Evolutionary conservation across 2,329 filamentous ascomycete genomes (phyloP), one percentile per base, ranked within the genome.

Genomic region (Neofusicoccum sp.): DNA sequence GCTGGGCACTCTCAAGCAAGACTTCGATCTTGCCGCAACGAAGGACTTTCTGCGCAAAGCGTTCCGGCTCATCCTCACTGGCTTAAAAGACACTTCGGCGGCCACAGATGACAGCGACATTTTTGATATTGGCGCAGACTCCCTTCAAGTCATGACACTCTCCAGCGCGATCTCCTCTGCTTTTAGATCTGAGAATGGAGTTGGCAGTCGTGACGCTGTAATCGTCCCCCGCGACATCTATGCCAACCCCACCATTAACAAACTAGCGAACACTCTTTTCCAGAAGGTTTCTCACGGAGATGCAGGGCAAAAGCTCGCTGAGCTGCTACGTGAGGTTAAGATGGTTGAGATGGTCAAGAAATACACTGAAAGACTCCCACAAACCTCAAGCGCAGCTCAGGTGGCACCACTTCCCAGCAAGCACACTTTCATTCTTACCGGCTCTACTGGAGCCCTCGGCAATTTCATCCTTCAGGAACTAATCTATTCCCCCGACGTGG

Each of bases 101-200:
- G 66, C 69, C 7, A 64, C 66, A 1, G 65, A 66, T 3, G 69
- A 74, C 8, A 67, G 67, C 4, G 74, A 77, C 60, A 60, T 77
- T 33, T 76, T 77, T 59, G 65, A 65, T 3, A 65, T 73, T 5
- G 74, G 73, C 1, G 66, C 75, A 6, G 75, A 77, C 61, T 76
- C 74, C 28, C 67, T 77, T 12, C 70, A 73, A 41, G 68, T 68
- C n/a, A 66, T 73, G 11, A 68, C 68, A 5, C 64, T 72, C 3
- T 61, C 69, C 8, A 66, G 61, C 29, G 64, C 66, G 2, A 63
- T 69, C 6, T 69, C 67, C n/a, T 50, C 70, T n/a, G 67, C 66
- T 54, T 34, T 63, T 33, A 59, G 52, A 29, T 41, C 60, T 4
- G 66, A 64, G 22, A 50, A 69, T 63, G 28, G 54, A 3, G 61